These are phyloP conservation scores for Tulasnella sp. DNA, from an alignment of 768 basidiomycete genomes.

Conservation along the genomic window DNA sequence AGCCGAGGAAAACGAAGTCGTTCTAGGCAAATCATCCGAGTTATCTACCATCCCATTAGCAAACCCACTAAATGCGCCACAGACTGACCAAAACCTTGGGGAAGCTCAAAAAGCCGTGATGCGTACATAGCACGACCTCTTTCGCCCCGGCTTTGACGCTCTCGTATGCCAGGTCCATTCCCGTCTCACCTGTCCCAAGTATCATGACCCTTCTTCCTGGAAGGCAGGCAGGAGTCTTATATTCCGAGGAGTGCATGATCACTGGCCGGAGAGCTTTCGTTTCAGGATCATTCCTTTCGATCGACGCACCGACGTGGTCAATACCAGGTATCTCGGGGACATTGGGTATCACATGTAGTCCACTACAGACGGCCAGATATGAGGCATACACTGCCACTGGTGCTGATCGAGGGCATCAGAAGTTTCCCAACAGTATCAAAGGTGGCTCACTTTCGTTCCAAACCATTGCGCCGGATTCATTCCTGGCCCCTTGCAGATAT, in stretches of 20 bases:
- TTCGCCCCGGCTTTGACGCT: conserved; percentile 38
- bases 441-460: too few species aligned
- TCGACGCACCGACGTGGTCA: conserved; percentile 28
- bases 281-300: conserved; percentile 13
- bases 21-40: conserved; percentile 28
- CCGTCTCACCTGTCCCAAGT: conserved; percentile 52
- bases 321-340: conserved; percentile 43
- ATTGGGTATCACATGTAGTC: conserved; percentile 45
- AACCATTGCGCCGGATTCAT: too few species aligned
- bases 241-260: conserved; percentile 41
- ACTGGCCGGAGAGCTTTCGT: conserved; percentile 22
- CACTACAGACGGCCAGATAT: conserved; percentile 43
- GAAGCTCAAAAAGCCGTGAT: conserved; percentile 43
- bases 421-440: too few species aligned
- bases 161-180: conserved; percentile 45
- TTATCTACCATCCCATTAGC: background rate
- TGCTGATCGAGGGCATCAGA: background rate
- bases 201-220: conserved; percentile 40
- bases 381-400: conserved; percentile 27
- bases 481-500: conserved; percentile 24
- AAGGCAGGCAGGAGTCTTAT: conserved; percentile 41
- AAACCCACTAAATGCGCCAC: background rate
- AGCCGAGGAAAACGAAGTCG: conserved; percentile 46
- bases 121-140: conserved; percentile 43
- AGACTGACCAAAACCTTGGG: conserved; percentile 41